A percentile compares a stretch with the other conserved stretches of the same genome.
These are phyloP conservation scores for Pichia norvegensis DNA, from an alignment of 1,139 yeast species.

Conservation along the genomic window DNA sequence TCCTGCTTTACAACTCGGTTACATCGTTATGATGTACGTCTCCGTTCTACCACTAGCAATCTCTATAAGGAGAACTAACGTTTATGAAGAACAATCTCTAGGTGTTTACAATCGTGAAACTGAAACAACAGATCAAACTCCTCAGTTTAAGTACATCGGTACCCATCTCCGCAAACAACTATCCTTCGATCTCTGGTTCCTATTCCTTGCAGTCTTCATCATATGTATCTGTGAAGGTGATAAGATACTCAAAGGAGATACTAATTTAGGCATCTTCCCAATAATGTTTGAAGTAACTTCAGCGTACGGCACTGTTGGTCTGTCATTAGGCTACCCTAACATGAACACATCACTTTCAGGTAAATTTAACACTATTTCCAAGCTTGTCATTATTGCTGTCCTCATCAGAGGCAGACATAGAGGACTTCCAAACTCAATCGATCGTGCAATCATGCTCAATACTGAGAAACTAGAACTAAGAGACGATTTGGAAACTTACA, in stretches of 20 bases:
- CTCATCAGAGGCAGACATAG: constrained; percentile 94
- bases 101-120: constrained; percentile 54
- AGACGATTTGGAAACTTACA: constrained; percentile 60
- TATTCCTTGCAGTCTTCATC: constrained; percentile 76
- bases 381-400: constrained; percentile 78
- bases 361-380: constrained; percentile 64
- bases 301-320: constrained; percentile 95
- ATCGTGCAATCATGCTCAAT: constrained; percentile 88
- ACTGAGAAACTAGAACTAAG: constrained; percentile 58
- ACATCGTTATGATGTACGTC: constrained; percentile 95
- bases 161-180: constrained; percentile 87
- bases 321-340: constrained; percentile 74
- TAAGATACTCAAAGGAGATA: constrained; percentile 39
- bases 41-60: constrained; percentile 94
- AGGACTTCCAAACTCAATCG: constrained; percentile 89
- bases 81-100: constrained; percentile 90
- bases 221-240: constrained; percentile 80
- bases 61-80: constrained; percentile 92
- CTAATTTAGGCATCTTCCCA: constrained; percentile 59
- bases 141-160: constrained; percentile 49
- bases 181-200: constrained; percentile 91
- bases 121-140: constrained; percentile 26
- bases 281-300: constrained; percentile 82
- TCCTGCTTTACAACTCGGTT: constrained; percentile 89
- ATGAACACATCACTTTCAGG: constrained; percentile 63